Percentiles rank a stretch among this genome's conserved stretches.
Evolutionary conservation across 495 filamentous ascomycete species (phyloP).

Genomic region (Penicillium soppii): DNA sequence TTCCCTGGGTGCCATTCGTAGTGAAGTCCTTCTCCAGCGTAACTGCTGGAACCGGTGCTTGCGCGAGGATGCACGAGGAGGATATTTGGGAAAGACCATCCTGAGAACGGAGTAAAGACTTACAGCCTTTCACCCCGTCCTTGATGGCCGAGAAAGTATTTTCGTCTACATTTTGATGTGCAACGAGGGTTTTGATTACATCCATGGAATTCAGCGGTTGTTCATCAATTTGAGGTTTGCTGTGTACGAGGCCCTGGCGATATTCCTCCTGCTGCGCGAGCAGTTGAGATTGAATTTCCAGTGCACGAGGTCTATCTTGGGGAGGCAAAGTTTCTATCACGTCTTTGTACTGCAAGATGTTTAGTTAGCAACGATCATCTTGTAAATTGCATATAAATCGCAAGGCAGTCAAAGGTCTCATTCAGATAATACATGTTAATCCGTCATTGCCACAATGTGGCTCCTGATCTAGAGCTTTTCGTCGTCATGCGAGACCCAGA

Average conservation of each 20-base stretch:
- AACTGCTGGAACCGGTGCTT: slow-evolving; percentile 32
- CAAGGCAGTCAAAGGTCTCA: slow-evolving; percentile 24
- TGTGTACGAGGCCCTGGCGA: slow-evolving; percentile 30
- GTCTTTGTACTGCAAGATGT: slow-evolving; percentile 17
- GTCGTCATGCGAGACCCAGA: slow-evolving; percentile 48
- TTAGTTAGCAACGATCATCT: slow-evolving; percentile 21
- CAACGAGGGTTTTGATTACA: slow-evolving; percentile 46
- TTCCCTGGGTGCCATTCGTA: slow-evolving; percentile 43
- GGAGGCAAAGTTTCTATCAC: slow-evolving; percentile 23
- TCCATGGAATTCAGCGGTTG: slow-evolving; percentile 38
- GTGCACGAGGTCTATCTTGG: slow-evolving; percentile 30
- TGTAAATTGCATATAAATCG: slow-evolving; percentile 7
- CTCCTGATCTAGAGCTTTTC: slow-evolving; percentile 63
- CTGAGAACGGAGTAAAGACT: slow-evolving; percentile 33
- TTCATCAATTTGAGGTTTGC: slow-evolving; percentile 25
- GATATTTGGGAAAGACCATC: slow-evolving; percentile 25
- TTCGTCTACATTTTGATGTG: slow-evolving; percentile 46
- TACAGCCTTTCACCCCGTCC: slow-evolving; percentile 42
- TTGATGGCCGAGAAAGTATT: slow-evolving; percentile 35
- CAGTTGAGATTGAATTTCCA: slow-evolving; percentile 35
- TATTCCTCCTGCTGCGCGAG: slow-evolving; percentile 31
- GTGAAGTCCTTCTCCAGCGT: slow-evolving; percentile 48
- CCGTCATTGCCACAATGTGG: slow-evolving; percentile 50
- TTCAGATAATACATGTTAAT: slow-evolving; percentile 55
- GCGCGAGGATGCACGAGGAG: slow-evolving; percentile 39